A percentile compares a stretch with the other conserved stretches of the same genome.
phyloP scores from a whole-genome alignment of 164 flowering plant genomes.

The Chimonanthus salicifolius region DNA sequence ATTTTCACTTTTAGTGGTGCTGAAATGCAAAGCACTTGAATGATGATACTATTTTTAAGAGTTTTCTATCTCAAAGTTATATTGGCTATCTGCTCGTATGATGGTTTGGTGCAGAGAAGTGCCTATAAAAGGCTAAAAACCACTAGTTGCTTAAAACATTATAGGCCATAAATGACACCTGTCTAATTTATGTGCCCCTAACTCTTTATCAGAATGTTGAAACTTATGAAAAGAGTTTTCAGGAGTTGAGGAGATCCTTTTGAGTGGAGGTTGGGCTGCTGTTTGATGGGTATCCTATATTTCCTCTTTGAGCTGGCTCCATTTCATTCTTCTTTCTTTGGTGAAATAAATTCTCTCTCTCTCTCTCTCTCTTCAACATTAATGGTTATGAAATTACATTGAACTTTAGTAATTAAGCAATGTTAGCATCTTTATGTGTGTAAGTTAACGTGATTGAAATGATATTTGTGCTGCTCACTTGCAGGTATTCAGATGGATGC shows the following conservation, averaged over 20 bases:
- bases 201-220: neutral
- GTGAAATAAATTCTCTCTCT: no score
- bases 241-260: neutral
- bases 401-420: neutral
- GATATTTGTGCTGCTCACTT: conserved; percentile 5
- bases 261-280: neutral
- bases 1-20: neutral
- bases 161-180: neutral
- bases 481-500: conserved; percentile 99
- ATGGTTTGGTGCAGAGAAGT: neutral
- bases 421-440: neutral
- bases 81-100: neutral
- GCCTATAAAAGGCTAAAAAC: neutral
- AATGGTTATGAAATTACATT: neutral
- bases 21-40: neutral
- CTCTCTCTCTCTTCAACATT: neutral
- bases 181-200: neutral
- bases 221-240: neutral
- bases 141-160: neutral
- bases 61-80: neutral
- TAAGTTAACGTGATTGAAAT: neutral
- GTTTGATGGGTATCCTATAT: no score
- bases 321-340: no score
- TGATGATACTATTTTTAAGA: neutral
- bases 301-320: no score